Base-by-base conservation (phyloP, 1,284 basidiomycete species). In the Cutaneotrichosporon mucoides region DNA sequence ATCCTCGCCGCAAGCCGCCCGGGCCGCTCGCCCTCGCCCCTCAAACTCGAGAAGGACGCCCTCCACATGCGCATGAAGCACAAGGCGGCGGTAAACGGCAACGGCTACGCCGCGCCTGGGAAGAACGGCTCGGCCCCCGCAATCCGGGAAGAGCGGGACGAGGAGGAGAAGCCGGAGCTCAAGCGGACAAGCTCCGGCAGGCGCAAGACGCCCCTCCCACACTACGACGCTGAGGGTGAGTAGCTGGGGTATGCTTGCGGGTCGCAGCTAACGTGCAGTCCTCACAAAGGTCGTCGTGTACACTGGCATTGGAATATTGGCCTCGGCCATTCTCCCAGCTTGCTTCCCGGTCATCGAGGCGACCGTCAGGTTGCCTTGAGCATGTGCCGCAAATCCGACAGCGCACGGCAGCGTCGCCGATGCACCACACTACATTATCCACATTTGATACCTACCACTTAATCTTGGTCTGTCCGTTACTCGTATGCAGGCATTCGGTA, bases 221-320 rank as follows among this genome's bases (percentile, higher is more conserved):
- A 60, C 47, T 54, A 68, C 72, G 90, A 92, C 79, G 88, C 89
- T 13, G 89, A 92, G 79, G 90, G 88, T 91, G 64, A 68, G 84
- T 79, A 24, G 24, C 24, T 24, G 6, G 11, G 4, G 6, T 4
- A 4, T 48, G 3, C 2, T 3, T 24, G 24, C 24, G 24, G 24
- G 24, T 24, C 24, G 24, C 24, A 40, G 49, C 52, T 52, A 6
- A 56, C 42, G 2, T 7, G 24, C 64, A 92, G 91, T 95, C 7
- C 77, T 94, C 64, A 94, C 92, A 35, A 95, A 94, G 79, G 88
- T 94, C 4, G 85, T 92, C 50, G 92, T 95, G 3, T 97, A 96
- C 72, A 83, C 84, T 53, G 92, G 91, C 0, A 94, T 96, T 60
- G 90, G 84, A 24, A 24, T 24, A 24, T 24, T 24, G 24, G 24